Base-by-base conservation (phyloP, 257 asterid species). In the Cordia subcordata region DNA sequence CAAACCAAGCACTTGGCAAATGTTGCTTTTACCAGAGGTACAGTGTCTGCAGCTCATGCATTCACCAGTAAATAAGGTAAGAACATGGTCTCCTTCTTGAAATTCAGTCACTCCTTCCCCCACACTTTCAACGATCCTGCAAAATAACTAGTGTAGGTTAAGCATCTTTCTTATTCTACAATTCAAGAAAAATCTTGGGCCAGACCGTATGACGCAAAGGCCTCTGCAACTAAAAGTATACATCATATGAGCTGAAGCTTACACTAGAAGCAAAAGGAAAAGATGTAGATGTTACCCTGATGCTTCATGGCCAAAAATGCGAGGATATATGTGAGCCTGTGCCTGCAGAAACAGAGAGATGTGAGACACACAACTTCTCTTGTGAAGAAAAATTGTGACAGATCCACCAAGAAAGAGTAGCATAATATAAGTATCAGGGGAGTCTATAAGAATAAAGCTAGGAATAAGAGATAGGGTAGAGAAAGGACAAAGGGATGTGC, bases 221-320 rank as follows among this genome's bases (percentile, higher is more conserved):
- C 38, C 62, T 50, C 53, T 19, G 42, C 32, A 39, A 22, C 33
- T 27, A 27, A 53, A 53, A 39, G 38, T 38, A 56, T 38, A 13
- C 8, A 33, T 68, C 38, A 46, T 19, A 46, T 23, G n/a, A 39
- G 55, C 9, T 21, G 58, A 35, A 13, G 46, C 11, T 23, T 54
- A 22, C 33, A 51, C 53, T 20, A 57, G 62, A 65, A 58, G 23
- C 58, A 49, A 54, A 35, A 27, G 13, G 40, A 60, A 64, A 67
- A 68, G 50, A 63, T 49, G 63, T 39, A 72, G 61, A 65, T 68
- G 61, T 71, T 39, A 91, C 98, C 98, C 98, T 10, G 98, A 88
- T 58, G 96, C 96, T 75, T 91, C 98, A 64, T 91, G 98, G 62
- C 98, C 98, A 69, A 91, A 88, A 58, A 88, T 86, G 61, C 98